Conservation (phyloP, 2,329 filamentous ascomycete species). For the Alternaria brassicicola region DNA sequence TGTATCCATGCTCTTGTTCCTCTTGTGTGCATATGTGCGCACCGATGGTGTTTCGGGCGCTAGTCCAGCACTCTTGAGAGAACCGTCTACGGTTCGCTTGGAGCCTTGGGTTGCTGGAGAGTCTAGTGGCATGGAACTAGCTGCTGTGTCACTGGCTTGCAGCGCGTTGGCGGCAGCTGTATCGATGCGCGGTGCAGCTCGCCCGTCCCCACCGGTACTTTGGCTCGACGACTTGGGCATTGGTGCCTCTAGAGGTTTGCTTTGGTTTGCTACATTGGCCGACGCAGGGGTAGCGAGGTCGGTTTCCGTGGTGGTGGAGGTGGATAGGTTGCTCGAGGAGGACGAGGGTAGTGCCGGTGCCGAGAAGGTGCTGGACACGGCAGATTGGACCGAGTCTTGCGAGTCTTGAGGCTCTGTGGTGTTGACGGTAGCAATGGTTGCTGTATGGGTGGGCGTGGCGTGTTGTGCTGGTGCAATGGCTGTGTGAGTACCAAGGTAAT, state of each 20-base stretch:
- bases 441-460: constrained; percentile 18
- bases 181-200: constrained; percentile 31
- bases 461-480: constrained; percentile 27
- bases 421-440: constrained; percentile 15
- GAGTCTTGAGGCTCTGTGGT: constrained; percentile 31
- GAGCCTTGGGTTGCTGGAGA: constrained; percentile 56
- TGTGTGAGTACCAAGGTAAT: constrained; percentile 23
- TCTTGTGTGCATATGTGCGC: constrained; percentile 62
- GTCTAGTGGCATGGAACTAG: constrained; percentile 52
- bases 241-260: constrained; percentile 49
- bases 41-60: constrained; percentile 17
- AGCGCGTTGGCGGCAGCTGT: constrained; percentile 31
- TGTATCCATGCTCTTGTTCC: constrained; percentile 73
- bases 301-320: constrained; percentile 18
- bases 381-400: constrained; percentile 45
- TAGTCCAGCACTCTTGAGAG: constrained; percentile 59
- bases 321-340: constrained; percentile 45
- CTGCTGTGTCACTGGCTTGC: constrained; percentile 41
- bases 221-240: constrained; percentile 55
- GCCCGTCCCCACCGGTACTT: constrained; percentile 50
- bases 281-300: constrained; percentile 31
- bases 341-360: constrained; percentile 41
- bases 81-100: constrained; percentile 79
- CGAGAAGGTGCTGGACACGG: constrained; percentile 43
- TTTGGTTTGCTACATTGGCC: constrained; percentile 45